Evolutionary conservation across 108 stramenopile genomes (phyloP), one percentile per base, ranked within the genome.

Genomic region (Nitzschia putrida): DNA sequence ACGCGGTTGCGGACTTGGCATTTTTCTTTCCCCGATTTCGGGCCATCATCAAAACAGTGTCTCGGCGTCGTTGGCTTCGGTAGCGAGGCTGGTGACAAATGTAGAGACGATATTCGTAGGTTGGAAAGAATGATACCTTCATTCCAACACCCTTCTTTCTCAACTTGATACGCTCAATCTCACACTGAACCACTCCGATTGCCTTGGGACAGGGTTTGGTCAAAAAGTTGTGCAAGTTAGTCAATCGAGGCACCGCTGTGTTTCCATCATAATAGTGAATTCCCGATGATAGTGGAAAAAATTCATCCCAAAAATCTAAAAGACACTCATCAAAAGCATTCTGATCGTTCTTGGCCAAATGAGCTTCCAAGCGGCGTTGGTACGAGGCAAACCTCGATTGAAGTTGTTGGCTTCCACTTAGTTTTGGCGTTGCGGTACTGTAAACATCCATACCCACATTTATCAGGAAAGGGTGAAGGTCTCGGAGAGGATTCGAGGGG

Each of bases 281-380:
- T 0, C 65, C 64, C 8, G 78, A 71, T 5, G 88, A 79, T 0
- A 57, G 55, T 25, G 88, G 84, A 41, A 94, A 83, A 45, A 88
- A 69, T 57, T 90, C 90, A 41, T 88, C 93, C 93, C 93, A 94
- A 65, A 91, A 90, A 76, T 94, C 93, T 29, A 91, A 63, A 26
- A 94, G 54, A 63, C 76, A 81, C 59, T 90, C 87, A n/a, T 85
- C 84, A 51, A 87, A 88, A 16, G 52, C 67, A 64, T 49, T 13
- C 29, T 54, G 52, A 61, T 92, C 88, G 29, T 71, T 64, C 14
- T 76, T 55, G 14, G 64, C 16, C 12, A 85, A 57, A 40, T 63
- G 44, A 26, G 47, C 57, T 38, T 83, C 81, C 44, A 85, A 59
- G 39, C 66, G 39, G 37, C 69, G 64, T 42, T 87, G 86, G 72